phyloP scores from a whole-genome alignment of 352 stramenopile species.

The Globisporangium canariense region DNA sequence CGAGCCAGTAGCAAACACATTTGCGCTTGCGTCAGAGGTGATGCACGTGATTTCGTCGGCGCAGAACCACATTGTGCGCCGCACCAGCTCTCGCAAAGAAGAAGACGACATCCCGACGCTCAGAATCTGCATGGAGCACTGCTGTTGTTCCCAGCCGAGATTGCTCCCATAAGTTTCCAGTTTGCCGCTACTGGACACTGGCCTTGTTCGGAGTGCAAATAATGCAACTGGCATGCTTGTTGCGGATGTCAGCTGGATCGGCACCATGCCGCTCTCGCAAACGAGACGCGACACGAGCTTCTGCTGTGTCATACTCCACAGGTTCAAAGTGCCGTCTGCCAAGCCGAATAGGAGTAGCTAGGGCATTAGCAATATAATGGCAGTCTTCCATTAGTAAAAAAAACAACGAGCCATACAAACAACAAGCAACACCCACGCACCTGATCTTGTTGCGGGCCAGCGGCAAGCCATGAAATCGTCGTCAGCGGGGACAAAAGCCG shows the following conservation, averaged over 20 bases:
- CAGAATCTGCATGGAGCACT: background rate
- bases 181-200: background rate
- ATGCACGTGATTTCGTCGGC: conserved; percentile 7
- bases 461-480: conserved; percentile 7
- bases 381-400: background rate
- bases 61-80: conserved; percentile 5
- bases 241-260: conserved; percentile 3
- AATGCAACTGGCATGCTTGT: background rate
- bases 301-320: conserved; percentile 11
- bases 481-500: conserved; percentile 7
- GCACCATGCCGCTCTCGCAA: background rate
- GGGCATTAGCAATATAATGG: background rate
- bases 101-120: background rate
- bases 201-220: background rate
- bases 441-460: background rate
- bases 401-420: background rate
- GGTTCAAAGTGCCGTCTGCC: conserved; percentile 14
- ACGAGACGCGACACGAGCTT: conserved; percentile 1
- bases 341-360: conserved; percentile 17
- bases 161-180: background rate
- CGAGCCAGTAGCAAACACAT: conserved; percentile 12
- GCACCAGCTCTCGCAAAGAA: background rate
- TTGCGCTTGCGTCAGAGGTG: background rate
- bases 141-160: background rate
- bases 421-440: background rate